A percentile compares a stretch with the other conserved stretches of the same genome.
Conservation (phyloP, 2,329 filamentous ascomycete genomes). For the Claviceps spartinae region DNA sequence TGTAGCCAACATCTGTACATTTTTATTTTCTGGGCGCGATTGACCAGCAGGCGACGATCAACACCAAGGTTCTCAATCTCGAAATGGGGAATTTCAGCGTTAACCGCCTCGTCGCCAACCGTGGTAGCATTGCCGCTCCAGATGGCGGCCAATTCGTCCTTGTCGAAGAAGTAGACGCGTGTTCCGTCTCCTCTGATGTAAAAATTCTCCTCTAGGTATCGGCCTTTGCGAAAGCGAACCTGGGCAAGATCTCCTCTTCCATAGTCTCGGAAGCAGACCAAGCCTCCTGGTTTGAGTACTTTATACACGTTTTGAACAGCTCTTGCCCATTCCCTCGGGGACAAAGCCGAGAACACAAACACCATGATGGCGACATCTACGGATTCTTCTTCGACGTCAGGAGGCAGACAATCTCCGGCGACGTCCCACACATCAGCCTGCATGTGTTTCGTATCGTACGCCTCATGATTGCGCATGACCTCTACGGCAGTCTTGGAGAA, state of each 20-base stretch:
- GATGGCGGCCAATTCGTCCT: slow-evolving; percentile 65
- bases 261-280: slow-evolving; percentile 92
- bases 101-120: slow-evolving; percentile 13
- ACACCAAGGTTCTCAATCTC: slow-evolving; percentile 67
- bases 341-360: slow-evolving; percentile 91
- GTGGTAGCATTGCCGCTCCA: slow-evolving; percentile 44
- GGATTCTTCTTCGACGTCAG: slow-evolving; percentile 59
- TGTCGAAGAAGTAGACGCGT: slow-evolving; percentile 92
- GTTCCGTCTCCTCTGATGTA: slow-evolving; percentile 94
- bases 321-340: slow-evolving; percentile 69
- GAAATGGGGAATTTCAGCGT: slow-evolving; percentile 32
- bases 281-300: slow-evolving; percentile 81
- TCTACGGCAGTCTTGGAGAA: slow-evolving; percentile 93
- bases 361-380: slow-evolving; percentile 91
- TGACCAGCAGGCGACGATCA: slow-evolving; percentile 82
- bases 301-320: slow-evolving; percentile 71
- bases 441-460: slow-evolving; percentile 60
- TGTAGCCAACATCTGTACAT: slow-evolving; percentile 99
- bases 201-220: slow-evolving; percentile 93
- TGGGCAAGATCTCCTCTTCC: slow-evolving; percentile 90
- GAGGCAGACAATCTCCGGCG: slow-evolving; percentile 58
- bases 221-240: slow-evolving; percentile 89
- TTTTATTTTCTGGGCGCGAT: slow-evolving; percentile 78
- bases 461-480: slow-evolving; percentile 69
- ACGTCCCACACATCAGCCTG: slow-evolving; percentile 94